phyloP scores from a whole-genome alignment of 2,329 filamentous ascomycete genomes.

The Byssochlamys sp. region DNA sequence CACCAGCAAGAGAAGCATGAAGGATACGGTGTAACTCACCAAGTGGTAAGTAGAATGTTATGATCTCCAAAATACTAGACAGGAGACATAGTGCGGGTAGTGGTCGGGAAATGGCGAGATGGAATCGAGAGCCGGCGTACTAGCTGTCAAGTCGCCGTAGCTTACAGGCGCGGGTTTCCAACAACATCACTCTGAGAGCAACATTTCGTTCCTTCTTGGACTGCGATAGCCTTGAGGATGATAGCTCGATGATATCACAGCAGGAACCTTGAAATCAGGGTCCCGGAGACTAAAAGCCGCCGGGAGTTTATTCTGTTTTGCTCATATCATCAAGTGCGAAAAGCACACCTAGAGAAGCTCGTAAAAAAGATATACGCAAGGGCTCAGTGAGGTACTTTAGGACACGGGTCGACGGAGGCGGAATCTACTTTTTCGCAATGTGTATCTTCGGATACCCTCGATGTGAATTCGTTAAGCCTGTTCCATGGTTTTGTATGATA shows the following conservation, averaged over 20 bases:
- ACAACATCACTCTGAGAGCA: not conserved
- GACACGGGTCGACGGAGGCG: too few species aligned
- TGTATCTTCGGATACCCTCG: too few species aligned
- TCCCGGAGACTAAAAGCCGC: not conserved
- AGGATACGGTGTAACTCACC: too few species aligned
- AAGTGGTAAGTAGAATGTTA: too few species aligned
- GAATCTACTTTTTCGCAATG: too few species aligned
- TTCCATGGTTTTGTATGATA: too few species aligned
- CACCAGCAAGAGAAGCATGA: not conserved
- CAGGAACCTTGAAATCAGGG: not conserved
- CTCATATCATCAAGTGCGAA: not conserved
- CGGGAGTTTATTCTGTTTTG: not conserved
- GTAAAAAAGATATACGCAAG: not conserved
- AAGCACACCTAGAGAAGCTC: too few species aligned
- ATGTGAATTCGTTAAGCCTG: too few species aligned
- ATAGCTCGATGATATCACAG: not conserved
- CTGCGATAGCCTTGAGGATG: not conserved
- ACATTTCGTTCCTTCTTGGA: not conserved
- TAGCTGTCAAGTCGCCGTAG: not conserved
- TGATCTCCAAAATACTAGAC: too few species aligned
- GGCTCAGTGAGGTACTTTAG: too few species aligned
- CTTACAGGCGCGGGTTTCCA: not conserved
- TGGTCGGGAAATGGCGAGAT: not conserved
- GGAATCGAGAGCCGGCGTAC: not conserved
- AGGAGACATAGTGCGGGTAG: not conserved